These are phyloP conservation scores for Herpetomonas samuelpessoai DNA, from an alignment of 208 protist genomes.

Conservation along the genomic window DNA sequence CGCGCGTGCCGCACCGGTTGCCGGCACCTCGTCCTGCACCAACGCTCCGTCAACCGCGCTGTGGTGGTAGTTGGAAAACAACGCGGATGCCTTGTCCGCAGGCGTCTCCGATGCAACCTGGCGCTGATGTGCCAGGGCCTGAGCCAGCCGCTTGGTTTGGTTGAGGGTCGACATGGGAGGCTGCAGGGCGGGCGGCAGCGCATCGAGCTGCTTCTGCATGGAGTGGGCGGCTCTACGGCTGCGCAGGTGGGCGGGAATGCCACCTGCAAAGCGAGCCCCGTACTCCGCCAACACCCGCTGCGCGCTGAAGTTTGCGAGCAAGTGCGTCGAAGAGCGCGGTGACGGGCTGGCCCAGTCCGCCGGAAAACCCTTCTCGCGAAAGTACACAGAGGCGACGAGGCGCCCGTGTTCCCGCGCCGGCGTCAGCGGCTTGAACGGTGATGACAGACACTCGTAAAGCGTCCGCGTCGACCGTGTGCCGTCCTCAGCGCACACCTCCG, in stretches of 20 bases:
- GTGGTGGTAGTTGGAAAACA: neutral
- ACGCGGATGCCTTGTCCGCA: neutral
- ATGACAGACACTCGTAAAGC: neutral
- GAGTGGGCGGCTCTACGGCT: neutral
- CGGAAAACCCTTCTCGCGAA: constrained; percentile 37
- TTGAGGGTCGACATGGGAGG: neutral
- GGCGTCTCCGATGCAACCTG: neutral
- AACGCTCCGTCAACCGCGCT: neutral
- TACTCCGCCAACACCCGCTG: constrained; percentile 28
- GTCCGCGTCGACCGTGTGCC: constrained; percentile 10
- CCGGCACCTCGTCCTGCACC: neutral
- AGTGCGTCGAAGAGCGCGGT: constrained; percentile 21
- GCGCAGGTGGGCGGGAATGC: constrained; percentile 33
- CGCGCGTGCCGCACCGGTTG: too few species aligned
- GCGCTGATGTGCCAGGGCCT: constrained; percentile 20
- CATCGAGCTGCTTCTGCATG: neutral
- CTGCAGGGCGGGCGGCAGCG: neutral
- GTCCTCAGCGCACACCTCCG: constrained; percentile 10
- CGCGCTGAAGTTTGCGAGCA: constrained; percentile 40
- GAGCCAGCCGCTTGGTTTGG: constrained; percentile 1
- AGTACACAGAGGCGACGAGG: constrained; percentile 36
- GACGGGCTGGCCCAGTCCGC: constrained; percentile 33
- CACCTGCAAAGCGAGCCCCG: constrained; percentile 38
- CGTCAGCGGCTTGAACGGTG: neutral
- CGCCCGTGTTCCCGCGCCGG: neutral